Evolutionary conservation across 2,329 filamentous ascomycete genomes (phyloP).

Genomic region (Alternaria metachromatica): DNA sequence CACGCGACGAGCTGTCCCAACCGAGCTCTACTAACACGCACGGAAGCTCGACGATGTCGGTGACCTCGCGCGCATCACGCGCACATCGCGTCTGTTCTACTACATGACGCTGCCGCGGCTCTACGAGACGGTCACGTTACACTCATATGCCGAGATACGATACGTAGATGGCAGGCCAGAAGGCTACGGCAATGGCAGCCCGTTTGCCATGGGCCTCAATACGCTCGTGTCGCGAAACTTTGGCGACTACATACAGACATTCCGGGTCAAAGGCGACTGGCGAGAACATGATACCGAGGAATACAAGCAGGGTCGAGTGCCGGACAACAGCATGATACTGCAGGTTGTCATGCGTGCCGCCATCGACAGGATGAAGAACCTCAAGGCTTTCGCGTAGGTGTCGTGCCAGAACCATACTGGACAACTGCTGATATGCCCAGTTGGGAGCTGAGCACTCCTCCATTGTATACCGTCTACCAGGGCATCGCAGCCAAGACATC

Average conservation of each 20-base stretch:
- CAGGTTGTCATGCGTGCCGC: conserved; percentile 66
- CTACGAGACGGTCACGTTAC: conserved; percentile 63
- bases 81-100: conserved; percentile 67
- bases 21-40: conserved; percentile 11
- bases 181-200: conserved; percentile 67
- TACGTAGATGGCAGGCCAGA: conserved; percentile 65
- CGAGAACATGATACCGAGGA: conserved; percentile 64
- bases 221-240: conserved; percentile 65
- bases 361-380: conserved; percentile 63
- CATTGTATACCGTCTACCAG: conserved; percentile 64
- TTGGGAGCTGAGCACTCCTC: conserved; percentile 68
- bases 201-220: conserved; percentile 69
- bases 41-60: conserved; percentile 62
- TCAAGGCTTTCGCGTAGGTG: conserved; percentile 60
- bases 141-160: conserved; percentile 64
- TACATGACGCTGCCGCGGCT: conserved; percentile 70
- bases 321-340: conserved; percentile 70
- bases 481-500: conserved; percentile 58
- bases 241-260: conserved; percentile 59
- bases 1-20: conserved; percentile 18
- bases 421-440: conserved; percentile 40
- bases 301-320: conserved; percentile 64
- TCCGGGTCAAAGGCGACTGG: conserved; percentile 64
- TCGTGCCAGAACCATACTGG: not conserved
- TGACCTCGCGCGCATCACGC: conserved; percentile 65